These are phyloP conservation scores for Mortierella hygrophila DNA, from an alignment of 192 early-diverging fungal genomes.

Conservation along the genomic window DNA sequence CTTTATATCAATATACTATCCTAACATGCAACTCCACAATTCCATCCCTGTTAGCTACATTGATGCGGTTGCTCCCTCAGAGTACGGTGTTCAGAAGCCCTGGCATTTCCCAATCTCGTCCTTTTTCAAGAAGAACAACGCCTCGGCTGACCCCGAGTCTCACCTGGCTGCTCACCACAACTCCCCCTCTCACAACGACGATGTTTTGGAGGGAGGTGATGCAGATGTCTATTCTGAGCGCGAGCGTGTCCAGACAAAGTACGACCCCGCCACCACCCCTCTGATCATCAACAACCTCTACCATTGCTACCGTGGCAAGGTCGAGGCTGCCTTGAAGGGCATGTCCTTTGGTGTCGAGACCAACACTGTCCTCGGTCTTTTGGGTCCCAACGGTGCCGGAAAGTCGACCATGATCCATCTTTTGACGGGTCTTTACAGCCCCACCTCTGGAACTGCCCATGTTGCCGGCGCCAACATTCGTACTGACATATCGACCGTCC, in stretches of 20 bases:
- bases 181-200: not conserved
- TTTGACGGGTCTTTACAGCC: slow-evolving; percentile 40
- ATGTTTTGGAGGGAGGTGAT: slow-evolving; percentile 34
- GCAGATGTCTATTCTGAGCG: slow-evolving; percentile 46
- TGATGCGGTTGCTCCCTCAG: slow-evolving; percentile 42
- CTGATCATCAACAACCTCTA: slow-evolving; percentile 44
- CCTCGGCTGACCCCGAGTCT: slow-evolving; percentile 14
- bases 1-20: not conserved
- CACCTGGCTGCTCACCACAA: not conserved
- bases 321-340: slow-evolving; percentile 39
- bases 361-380: slow-evolving; percentile 70
- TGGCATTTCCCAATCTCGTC: slow-evolving; percentile 47
- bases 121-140: slow-evolving; percentile 15
- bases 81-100: slow-evolving; percentile 52
- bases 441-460: slow-evolving; percentile 41
- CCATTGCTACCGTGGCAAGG: slow-evolving; percentile 46
- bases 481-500: slow-evolving; percentile 37
- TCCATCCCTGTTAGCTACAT: slow-evolving; percentile 17
- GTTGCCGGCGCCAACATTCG: slow-evolving; percentile 53
- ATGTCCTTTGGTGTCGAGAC: slow-evolving; percentile 69
- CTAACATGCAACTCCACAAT: not conserved
- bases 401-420: slow-evolving; percentile 70
- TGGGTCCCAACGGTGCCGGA: slow-evolving; percentile 80
- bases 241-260: slow-evolving; percentile 32
- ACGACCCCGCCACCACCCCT: slow-evolving; percentile 33